Conservation (phyloP, 179 eudicot species). For the Spergularia azorica region DNA sequence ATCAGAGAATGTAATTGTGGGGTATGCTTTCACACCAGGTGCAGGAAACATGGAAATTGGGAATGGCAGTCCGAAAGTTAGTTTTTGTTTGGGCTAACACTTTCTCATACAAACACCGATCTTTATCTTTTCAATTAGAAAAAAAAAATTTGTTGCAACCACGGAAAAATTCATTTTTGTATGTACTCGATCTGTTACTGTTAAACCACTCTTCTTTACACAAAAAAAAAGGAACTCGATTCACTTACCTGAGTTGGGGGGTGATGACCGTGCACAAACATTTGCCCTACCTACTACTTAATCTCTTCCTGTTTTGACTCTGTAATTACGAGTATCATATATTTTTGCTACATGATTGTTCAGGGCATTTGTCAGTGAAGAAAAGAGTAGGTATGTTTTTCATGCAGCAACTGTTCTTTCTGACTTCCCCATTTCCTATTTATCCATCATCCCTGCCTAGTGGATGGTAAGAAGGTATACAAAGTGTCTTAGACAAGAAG, state of each 20-base stretch:
- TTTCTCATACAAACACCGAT: neutral
- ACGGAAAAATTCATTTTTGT: neutral
- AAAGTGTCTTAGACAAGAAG: constrained; percentile 69
- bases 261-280: constrained; percentile 81
- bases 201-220: constrained; percentile 1
- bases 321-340: neutral
- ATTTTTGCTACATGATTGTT: neutral
- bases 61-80: constrained; percentile 87
- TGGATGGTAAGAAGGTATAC: constrained; percentile 99
- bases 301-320: constrained; percentile 98
- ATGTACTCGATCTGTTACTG: no score
- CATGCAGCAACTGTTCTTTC: constrained; percentile 6
- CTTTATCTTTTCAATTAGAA: neutral
- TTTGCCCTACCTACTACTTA: constrained; percentile 88
- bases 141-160: neutral
- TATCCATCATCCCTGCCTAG: constrained; percentile 32
- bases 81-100: constrained; percentile 60
- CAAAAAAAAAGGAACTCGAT: constrained; percentile 65
- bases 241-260: constrained; percentile 74
- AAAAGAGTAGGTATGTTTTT: no score
- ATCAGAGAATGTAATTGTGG: constrained; percentile 87
- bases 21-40: constrained; percentile 89
- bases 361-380: neutral
- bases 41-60: constrained; percentile 87
- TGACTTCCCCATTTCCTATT: constrained; percentile 7